Evolutionary conservation across 345 rosid species (phyloP), one percentile per base, ranked within the genome.

Genomic region (Ceriops zippeliana): DNA sequence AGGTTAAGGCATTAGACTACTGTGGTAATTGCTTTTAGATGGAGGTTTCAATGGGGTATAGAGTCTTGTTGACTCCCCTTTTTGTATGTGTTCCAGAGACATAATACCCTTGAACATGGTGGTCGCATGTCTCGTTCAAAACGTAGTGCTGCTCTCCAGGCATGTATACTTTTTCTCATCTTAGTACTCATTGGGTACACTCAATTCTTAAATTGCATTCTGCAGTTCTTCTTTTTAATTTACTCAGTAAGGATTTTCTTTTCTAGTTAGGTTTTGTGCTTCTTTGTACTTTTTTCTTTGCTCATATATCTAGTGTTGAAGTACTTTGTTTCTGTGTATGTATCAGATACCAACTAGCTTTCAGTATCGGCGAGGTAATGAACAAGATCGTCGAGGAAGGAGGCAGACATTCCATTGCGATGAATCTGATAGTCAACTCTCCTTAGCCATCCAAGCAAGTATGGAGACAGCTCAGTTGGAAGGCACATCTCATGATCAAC

Each of bases 131-230:
- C 99, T 74, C 92, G 98, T 68, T 79, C 98, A 5, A 84, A 90
- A 83, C 89, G 99, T 7, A 96, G 73, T 83, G 97, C 95, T 75
- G 98, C 92, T 59, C 90, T 95, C n/a, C 96, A 95, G 93, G 99
- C 70, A 76, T 34, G 77, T 71, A 63, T 58, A 3, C 10, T 56
- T 63, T 63, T 63, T 63, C 35, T 47, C 37, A 54, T 52, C 22
- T 51, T 59, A 49, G 58, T 58, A 52, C n/a, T 16, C 7, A 34
- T 56, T 32, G 7, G 17, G 21, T 47, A 30, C 61, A 42, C 49
- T 11, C 17, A 11, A 42, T 58, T 53, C 17, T 13, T 31, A 7
- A 46, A 19, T 28, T 8, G 17, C 8, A 53, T 57, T 5, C 56
- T 16, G 11, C 47, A 46, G 20, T 26, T 17, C 8, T 65, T 19